Conservation (phyloP, 768 basidiomycete genomes). For the Lactarius vividus region DNA sequence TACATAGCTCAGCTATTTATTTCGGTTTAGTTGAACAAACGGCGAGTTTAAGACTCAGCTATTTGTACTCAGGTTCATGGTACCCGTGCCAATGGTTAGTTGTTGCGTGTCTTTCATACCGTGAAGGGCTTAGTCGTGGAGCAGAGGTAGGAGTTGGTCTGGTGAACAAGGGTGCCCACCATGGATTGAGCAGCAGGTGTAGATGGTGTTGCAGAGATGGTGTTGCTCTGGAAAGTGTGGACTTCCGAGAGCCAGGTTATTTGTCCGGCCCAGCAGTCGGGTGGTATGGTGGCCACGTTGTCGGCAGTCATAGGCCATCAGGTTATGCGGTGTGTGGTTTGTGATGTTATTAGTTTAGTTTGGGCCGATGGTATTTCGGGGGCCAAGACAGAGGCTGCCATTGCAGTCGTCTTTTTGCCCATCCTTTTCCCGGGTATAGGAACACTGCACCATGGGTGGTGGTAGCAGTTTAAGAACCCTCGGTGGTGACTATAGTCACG, state of each 20-base stretch:
- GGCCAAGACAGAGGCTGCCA: not conserved
- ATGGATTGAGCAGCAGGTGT: not conserved
- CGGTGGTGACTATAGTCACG: not conserved
- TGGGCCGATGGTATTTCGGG: not conserved
- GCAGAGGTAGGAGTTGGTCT: not conserved
- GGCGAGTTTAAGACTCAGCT: not conserved
- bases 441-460: not conserved
- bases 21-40: not conserved
- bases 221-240: not conserved
- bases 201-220: not conserved
- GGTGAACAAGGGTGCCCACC: not conserved
- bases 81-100: not conserved
- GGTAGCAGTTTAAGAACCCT: not conserved
- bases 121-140: not conserved
- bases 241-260: not conserved
- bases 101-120: not conserved
- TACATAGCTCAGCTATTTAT: not conserved
- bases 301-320: not conserved
- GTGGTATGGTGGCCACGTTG: not conserved
- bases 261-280: not conserved
- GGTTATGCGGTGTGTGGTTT: not conserved
- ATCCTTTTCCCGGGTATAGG: not conserved
- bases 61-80: not conserved
- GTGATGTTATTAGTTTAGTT: not conserved
- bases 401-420: not conserved